Evolutionary conservation across 2,329 filamentous ascomycete genomes (phyloP), one percentile per base, ranked within the genome.

Genomic region (Aspergillus candidus): DNA sequence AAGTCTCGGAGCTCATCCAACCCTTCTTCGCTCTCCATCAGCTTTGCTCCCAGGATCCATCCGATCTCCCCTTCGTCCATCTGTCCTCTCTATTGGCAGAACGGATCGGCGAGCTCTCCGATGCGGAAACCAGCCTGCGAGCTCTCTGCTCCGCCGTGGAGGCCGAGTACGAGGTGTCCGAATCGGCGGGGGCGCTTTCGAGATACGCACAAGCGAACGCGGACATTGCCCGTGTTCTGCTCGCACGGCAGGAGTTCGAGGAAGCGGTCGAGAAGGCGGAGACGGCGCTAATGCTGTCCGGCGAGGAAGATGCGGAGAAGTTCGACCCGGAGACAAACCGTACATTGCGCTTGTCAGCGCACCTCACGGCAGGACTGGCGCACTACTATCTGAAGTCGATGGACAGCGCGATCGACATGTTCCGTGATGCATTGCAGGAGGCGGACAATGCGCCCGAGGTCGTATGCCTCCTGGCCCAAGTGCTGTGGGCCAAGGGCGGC

Each of bases 11-110:
- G 42, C 76, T 96, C 5, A 82, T 96, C 15, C 87, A 91, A 51
- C 90, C 93, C 0, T 77, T 96, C 14, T 94, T 97, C 58, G 90
- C 88, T 0, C 79, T 97, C 1, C 82, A 84, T 41, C 93, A 98
- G 63, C 73, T 96, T 2, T 79, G 80, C 44, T 77, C 77, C 6
- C 82, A 95, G 55, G 73, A 76, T 14, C 85, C 88, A 0, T 75
- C 79, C 35, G 84, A 93, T 46, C 65, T 90, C 27, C 74, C 81
- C 0, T 87, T 84, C 56, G 76, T 81, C 6, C 93, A 97, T 57
- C 77, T 98, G 4, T 79, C 81, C 1, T 83, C 88, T 0, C 72
- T 97, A 2, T 84, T 94, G 60, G 76, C 88, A 37, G 93, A 98
- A 63, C 82, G 93, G 10, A 83, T 86, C 3, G 77, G 82, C 13